Conservation (phyloP, 1,284 basidiomycete genomes). For the Trichosporon coremiiforme region DNA sequence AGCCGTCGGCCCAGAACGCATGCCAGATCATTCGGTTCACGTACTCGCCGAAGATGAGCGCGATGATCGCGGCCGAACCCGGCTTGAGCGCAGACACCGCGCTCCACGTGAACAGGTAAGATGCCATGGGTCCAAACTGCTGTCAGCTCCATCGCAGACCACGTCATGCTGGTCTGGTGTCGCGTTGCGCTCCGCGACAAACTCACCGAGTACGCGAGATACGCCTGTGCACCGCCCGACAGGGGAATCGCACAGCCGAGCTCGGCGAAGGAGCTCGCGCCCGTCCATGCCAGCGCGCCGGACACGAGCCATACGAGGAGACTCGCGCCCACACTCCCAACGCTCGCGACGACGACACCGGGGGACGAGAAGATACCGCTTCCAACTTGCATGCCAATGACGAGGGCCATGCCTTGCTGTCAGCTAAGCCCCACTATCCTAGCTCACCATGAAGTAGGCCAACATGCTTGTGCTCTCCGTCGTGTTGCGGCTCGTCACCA, state of each 20-base stretch:
- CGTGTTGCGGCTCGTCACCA: slow-evolving; percentile 61
- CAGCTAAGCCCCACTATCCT: background rate
- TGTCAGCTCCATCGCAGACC: too few relatives aligned
- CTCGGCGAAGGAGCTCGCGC: slow-evolving; percentile 87
- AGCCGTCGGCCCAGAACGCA: slow-evolving; percentile 57
- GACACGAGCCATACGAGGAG: slow-evolving; percentile 75
- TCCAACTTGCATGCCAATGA: slow-evolving; percentile 83
- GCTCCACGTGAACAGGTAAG: slow-evolving; percentile 86
- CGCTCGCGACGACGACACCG: slow-evolving; percentile 84
- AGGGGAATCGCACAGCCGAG: slow-evolving; percentile 62
- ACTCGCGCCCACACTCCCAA: slow-evolving; percentile 80
- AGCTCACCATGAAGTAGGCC: slow-evolving; percentile 70
- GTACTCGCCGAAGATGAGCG: slow-evolving; percentile 72
- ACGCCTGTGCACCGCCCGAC: slow-evolving; percentile 85
- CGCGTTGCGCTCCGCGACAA: too few relatives aligned
- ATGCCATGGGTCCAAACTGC: slow-evolving; percentile 75
- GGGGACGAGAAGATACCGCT: slow-evolving; percentile 93
- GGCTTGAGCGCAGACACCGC: slow-evolving; percentile 82
- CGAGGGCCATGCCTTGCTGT: slow-evolving; percentile 71
- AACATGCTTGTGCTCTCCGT: slow-evolving; percentile 69
- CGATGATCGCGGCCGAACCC: slow-evolving; percentile 61
- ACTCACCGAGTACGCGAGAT: slow-evolving; percentile 73
- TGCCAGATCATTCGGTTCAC: slow-evolving; percentile 64
- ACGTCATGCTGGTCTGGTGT: too few relatives aligned
- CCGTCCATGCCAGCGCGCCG: slow-evolving; percentile 86